phyloP scores from a whole-genome alignment of 805 yeast genomes.

The Sporopachydermia lactativora region DNA sequence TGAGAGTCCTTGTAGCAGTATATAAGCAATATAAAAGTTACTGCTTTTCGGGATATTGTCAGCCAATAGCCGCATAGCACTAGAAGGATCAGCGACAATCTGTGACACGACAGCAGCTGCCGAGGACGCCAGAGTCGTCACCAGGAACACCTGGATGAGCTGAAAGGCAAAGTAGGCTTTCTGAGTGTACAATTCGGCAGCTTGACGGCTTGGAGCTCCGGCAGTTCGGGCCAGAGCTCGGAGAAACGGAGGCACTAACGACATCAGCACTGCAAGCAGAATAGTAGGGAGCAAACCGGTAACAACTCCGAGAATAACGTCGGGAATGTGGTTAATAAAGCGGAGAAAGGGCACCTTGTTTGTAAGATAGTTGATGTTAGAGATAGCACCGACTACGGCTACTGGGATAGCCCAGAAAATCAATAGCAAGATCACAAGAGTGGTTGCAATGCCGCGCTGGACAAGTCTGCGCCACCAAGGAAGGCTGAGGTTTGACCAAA shows the following conservation, averaged over 20 bases:
- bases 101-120: slow-evolving; percentile 62
- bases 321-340: slow-evolving; percentile 67
- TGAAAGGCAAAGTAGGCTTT: slow-evolving; percentile 84
- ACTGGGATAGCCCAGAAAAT: slow-evolving; percentile 96
- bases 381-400: slow-evolving; percentile 91
- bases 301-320: slow-evolving; percentile 58
- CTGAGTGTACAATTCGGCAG: slow-evolving; percentile 72
- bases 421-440: slow-evolving; percentile 46
- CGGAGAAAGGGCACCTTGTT: slow-evolving; percentile 56
- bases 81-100: slow-evolving; percentile 47
- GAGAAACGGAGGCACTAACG: slow-evolving; percentile 74
- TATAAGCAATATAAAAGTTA: slow-evolving; percentile 77
- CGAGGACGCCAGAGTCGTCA: slow-evolving; percentile 70
- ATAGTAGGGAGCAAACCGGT: slow-evolving; percentile 83
- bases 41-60: slow-evolving; percentile 76
- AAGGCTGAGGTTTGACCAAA: slow-evolving; percentile 67
- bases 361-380: slow-evolving; percentile 69
- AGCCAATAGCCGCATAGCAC: slow-evolving; percentile 66
- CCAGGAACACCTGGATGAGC: slow-evolving; percentile 79
- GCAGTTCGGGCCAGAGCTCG: slow-evolving; percentile 59
- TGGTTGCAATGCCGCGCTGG: slow-evolving; percentile 43
- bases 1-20: slow-evolving; percentile 69
- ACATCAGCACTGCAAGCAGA: slow-evolving; percentile 69
- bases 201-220: slow-evolving; percentile 60
- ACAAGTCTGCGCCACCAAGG: slow-evolving; percentile 40